Percentiles rank a stretch among this genome's conserved stretches.
These are phyloP conservation scores for Tripterygium wilfordii DNA, from an alignment of 177 flowering plant species.

Conservation along the genomic window DNA sequence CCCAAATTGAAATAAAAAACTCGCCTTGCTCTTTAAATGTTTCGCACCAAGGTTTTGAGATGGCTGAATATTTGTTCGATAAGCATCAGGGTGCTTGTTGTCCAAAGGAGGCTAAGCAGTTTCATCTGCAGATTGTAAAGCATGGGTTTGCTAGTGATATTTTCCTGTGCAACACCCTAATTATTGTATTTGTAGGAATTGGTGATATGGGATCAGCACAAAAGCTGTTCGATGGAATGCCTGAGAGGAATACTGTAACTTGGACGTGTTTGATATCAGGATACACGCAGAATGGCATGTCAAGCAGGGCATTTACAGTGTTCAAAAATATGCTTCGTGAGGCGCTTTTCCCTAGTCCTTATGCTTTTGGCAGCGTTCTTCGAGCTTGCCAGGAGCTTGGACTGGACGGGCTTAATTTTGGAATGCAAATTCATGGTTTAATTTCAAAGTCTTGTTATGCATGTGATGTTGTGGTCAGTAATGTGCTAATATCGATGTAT, in stretches of 20 bases:
- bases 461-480: constrained; percentile 45
- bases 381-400: constrained; percentile 66
- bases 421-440: constrained; percentile 69
- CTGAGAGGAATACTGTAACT: constrained; percentile 50
- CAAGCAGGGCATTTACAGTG: constrained; percentile 39
- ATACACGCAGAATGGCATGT: constrained; percentile 36
- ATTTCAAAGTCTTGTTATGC: constrained; percentile 38
- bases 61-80: constrained; percentile 16
- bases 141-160: constrained; percentile 44
- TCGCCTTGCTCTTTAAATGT: too few species aligned
- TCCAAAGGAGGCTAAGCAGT: constrained; percentile 32
- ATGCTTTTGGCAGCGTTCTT: constrained; percentile 59
- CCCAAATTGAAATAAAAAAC: too few species aligned
- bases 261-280: constrained; percentile 87
- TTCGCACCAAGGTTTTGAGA: too few species aligned
- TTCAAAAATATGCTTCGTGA: constrained; percentile 48
- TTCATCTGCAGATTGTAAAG: constrained; percentile 48
- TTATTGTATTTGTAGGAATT: constrained; percentile 39
- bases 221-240: constrained; percentile 71
- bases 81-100: constrained; percentile 10
- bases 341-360: constrained; percentile 47
- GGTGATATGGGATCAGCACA: constrained; percentile 48
- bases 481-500: constrained; percentile 80
- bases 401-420: constrained; percentile 27
- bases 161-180: constrained; percentile 58